These are phyloP conservation scores for Pleurotus giganteus DNA, from an alignment of 768 basidiomycete genomes.

Conservation along the genomic window DNA sequence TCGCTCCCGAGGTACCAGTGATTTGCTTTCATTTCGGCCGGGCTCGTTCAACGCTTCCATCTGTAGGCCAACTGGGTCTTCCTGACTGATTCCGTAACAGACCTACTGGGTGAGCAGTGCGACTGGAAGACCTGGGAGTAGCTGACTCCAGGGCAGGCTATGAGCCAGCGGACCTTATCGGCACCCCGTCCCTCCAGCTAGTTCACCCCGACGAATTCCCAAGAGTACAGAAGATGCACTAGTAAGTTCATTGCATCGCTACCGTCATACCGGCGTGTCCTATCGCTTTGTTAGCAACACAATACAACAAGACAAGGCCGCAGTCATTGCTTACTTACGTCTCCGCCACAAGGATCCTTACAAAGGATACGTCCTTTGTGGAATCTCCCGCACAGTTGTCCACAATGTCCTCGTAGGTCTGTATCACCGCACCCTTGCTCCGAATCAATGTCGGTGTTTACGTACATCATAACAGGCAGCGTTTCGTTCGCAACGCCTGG, in stretches of 20 bases:
- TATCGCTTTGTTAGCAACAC: constrained; percentile 52
- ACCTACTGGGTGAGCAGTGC: constrained; percentile 51
- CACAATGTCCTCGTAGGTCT: background rate
- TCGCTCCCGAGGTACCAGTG: constrained; percentile 60
- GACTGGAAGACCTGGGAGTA: background rate
- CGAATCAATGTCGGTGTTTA: constrained; percentile 19
- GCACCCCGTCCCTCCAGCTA: constrained; percentile 66
- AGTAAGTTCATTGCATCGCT: constrained; percentile 35
- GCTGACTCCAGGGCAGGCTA: constrained; percentile 50
- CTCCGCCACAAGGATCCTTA: constrained; percentile 78
- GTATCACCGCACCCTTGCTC: constrained; percentile 11
- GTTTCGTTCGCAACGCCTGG: constrained; percentile 77
- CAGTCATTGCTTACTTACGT: constrained; percentile 74
- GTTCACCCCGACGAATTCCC: constrained; percentile 80
- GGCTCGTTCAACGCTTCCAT: constrained; percentile 6
- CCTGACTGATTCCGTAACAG: constrained; percentile 62
- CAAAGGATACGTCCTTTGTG: constrained; percentile 73
- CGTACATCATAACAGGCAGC: constrained; percentile 70
- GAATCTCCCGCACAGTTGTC: constrained; percentile 38
- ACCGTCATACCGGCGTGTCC: background rate
- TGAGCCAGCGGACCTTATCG: constrained; percentile 71
- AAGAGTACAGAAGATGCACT: constrained; percentile 65
- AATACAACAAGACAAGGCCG: constrained; percentile 76
- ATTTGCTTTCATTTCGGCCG: background rate
- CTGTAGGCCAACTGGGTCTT: constrained; percentile 64